phyloP scores from a whole-genome alignment of 202 grass and related monocot genomes.

The Cymbopogon flexuosus region DNA sequence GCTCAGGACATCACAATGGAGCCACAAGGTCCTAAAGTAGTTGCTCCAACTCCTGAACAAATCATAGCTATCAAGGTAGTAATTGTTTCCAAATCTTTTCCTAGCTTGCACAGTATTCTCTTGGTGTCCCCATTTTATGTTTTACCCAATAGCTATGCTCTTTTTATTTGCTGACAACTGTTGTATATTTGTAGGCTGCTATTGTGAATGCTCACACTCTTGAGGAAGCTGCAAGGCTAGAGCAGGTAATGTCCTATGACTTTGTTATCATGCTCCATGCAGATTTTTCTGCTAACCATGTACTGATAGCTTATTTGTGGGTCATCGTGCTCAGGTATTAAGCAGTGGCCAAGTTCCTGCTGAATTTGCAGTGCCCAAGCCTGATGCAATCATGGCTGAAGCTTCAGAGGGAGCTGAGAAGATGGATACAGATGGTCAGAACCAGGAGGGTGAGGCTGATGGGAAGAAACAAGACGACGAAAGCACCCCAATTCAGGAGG shows the following conservation, averaged over 20 bases:
- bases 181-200: slow-evolving; percentile 51
- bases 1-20: slow-evolving; percentile 41
- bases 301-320: not conserved
- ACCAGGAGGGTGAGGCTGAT: slow-evolving; percentile 43
- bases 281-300: not conserved
- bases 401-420: slow-evolving; percentile 47
- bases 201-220: slow-evolving; percentile 93
- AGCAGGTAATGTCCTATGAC: slow-evolving; percentile 49
- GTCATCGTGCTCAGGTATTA: slow-evolving; percentile 48
- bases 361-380: slow-evolving; percentile 71
- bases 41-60: slow-evolving; percentile 84
- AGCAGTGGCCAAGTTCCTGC: slow-evolving; percentile 82
- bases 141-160: not conserved
- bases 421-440: slow-evolving; percentile 65
- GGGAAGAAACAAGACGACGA: slow-evolving; percentile 61
- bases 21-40: slow-evolving; percentile 68
- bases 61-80: slow-evolving; percentile 98
- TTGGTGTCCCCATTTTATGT: not conserved
- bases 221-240: slow-evolving; percentile 90
- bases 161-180: not conserved
- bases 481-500: slow-evolving; percentile 57
- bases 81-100: not conserved
- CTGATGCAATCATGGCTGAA: slow-evolving; percentile 51
- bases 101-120: not conserved
- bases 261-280: not conserved